phyloP scores from a whole-genome alignment of 345 rosid genomes.

The Moricandia moricandioides region DNA sequence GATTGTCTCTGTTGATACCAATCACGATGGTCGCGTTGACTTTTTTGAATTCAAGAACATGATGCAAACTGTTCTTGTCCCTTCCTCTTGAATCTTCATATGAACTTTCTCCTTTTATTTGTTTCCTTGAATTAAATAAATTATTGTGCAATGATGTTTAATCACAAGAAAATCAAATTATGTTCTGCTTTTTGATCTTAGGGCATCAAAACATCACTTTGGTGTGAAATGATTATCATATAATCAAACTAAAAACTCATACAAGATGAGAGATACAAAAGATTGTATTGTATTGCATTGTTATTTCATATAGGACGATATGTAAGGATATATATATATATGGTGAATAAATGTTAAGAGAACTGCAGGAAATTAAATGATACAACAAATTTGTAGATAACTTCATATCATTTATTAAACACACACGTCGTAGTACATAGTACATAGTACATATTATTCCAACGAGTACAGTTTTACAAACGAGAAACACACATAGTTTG shows the following conservation, averaged over 20 bases:
- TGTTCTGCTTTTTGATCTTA: not conserved
- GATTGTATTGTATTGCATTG: not conserved
- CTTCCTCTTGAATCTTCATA: conserved; percentile 34
- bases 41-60: conserved; percentile 86
- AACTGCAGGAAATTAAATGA: not conserved
- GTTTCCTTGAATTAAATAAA: too few relatives aligned
- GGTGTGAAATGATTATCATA: not conserved
- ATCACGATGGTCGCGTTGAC: conserved; percentile 80
- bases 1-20: conserved; percentile 76
- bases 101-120: not conserved
- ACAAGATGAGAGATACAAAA: not conserved
- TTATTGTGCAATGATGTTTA: too few relatives aligned
- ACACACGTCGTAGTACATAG: not conserved
- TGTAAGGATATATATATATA: not conserved
- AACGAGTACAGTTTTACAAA: not conserved
- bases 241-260: not conserved
- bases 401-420: not conserved
- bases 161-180: not conserved
- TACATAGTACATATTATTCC: not conserved
- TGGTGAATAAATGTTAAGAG: not conserved
- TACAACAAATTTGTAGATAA: not conserved
- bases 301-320: not conserved
- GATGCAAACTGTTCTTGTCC: conserved; percentile 63
- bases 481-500: not conserved
- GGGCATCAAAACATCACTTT: not conserved